Evolutionary conservation across 140 eudicot genomes (phyloP).

Genomic region (Stevia rebaudiana): DNA sequence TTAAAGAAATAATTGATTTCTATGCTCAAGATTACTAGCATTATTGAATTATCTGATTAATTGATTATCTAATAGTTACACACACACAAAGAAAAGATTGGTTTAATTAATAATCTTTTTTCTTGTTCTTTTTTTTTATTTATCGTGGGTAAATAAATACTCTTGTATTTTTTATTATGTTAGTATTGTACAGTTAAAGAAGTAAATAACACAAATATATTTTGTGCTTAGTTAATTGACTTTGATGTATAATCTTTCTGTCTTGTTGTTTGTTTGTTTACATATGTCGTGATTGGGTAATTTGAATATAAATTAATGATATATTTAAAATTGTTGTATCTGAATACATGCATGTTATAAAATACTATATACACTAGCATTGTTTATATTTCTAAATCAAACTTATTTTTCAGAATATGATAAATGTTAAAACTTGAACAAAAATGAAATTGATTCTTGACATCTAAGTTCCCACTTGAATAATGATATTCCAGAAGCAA

Average conservation of each 20-base stretch:
- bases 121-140: background rate
- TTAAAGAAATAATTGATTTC: slow-evolving; percentile 61
- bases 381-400: too few species aligned
- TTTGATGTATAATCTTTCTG: background rate
- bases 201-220: slow-evolving; percentile 4
- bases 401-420: too few species aligned
- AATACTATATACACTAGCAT: too few species aligned
- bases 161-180: background rate
- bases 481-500: too few species aligned
- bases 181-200: slow-evolving; percentile 8
- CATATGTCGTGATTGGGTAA: background rate
- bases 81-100: slow-evolving; percentile 6
- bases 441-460: too few species aligned
- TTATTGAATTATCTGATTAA: background rate
- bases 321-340: too few species aligned
- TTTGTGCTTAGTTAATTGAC: background rate
- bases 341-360: too few species aligned
- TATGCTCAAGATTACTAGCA: slow-evolving; percentile 60
- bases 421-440: too few species aligned
- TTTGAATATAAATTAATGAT: background rate
- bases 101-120: background rate
- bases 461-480: too few species aligned
- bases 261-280: background rate
- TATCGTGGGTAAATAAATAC: slow-evolving; percentile 8
- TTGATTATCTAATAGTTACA: background rate